phyloP scores from a whole-genome alignment of 192 early-diverging fungal genomes.

The Bifiguratus adelaidae region DNA sequence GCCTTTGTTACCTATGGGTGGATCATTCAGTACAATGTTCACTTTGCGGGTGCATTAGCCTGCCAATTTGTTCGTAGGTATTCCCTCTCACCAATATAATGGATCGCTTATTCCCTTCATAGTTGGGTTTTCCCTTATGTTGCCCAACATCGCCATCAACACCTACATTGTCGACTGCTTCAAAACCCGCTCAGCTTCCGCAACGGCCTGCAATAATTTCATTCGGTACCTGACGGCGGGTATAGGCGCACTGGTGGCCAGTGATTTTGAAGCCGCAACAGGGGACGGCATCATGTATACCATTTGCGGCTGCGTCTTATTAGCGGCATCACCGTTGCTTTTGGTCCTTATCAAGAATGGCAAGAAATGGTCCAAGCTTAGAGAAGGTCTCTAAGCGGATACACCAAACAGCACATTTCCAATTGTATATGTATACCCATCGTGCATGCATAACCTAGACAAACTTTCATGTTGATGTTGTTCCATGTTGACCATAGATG shows the following conservation, averaged over 20 bases:
- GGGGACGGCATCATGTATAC: conserved; percentile 19
- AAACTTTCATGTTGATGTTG: too few relatives aligned
- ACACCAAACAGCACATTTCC: too few relatives aligned
- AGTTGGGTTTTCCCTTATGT: conserved; percentile 17
- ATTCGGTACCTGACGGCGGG: conserved; percentile 16
- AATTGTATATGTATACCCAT: too few relatives aligned
- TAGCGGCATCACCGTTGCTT: background rate
- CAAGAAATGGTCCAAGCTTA: background rate
- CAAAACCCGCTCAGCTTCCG: conserved; percentile 13
- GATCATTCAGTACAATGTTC: conserved; percentile 15
- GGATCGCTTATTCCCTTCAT: background rate
- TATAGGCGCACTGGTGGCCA: conserved; percentile 17
- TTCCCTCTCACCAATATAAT: background rate
- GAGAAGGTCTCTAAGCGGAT: background rate
- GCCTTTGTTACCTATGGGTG: conserved; percentile 11
- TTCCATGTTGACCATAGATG: too few relatives aligned
- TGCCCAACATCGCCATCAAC: conserved; percentile 12
- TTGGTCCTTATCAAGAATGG: background rate
- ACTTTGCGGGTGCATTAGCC: conserved; percentile 15
- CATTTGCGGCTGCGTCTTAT: conserved; percentile 1
- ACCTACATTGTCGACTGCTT: conserved; percentile 26
- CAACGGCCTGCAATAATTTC: conserved; percentile 22
- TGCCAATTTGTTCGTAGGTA: conserved; percentile 16
- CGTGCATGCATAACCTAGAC: too few relatives aligned
- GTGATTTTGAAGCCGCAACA: conserved; percentile 8